Evolutionary conservation across 73 alveolate genomes (phyloP), one percentile per base, ranked within the genome.

Genomic region (Paramecium octaurelia): DNA sequence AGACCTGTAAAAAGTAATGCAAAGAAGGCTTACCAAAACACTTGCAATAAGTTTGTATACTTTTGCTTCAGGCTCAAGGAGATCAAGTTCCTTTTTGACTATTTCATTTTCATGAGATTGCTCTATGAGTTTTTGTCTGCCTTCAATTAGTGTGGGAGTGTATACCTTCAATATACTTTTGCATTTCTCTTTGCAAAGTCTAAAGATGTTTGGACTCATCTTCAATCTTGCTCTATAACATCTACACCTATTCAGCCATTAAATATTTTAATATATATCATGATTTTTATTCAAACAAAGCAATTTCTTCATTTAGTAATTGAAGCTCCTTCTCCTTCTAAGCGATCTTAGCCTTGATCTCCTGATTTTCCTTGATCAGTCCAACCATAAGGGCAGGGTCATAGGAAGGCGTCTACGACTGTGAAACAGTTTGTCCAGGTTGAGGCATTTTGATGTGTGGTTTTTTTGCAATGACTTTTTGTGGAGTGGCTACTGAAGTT

Each of bases 121-220:
- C 75, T 89, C 94, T 23, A 89, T 89, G n/a, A 89, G 64, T 64
- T 54, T 68, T 64, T 89, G 54, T 89, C 94, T 89, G 23, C 94
- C 91, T 87, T 40, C 35, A 36, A 40, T 87, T 58, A 87, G 69
- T 18, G 69, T 60, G 27, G 20, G 14, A 36, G 42, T 64, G n/a
- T 58, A 40, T 87, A 58, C 86, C 93, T 70, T 89, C 88, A 71
- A 89, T 69, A 42, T 42, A 59, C 21, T 89, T 89, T 54, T 89
- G 36, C 84, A 89, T 46, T 27, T 89, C 94, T 54, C 88, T 77
- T 89, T 89, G 68, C 35, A 89, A 83, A 46, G 38, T 46, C 46
- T 80, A 80, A 8, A 80, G 44, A 42, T 1, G 10, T 46, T 80
- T 80, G 31, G 91, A 44, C 48, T 80, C 91, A 2, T 80, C 91